A percentile compares a stretch with the other conserved stretches of the same genome.
Evolutionary conservation across 345 rosid species (phyloP).

Genomic region (Heritiera fomes): DNA sequence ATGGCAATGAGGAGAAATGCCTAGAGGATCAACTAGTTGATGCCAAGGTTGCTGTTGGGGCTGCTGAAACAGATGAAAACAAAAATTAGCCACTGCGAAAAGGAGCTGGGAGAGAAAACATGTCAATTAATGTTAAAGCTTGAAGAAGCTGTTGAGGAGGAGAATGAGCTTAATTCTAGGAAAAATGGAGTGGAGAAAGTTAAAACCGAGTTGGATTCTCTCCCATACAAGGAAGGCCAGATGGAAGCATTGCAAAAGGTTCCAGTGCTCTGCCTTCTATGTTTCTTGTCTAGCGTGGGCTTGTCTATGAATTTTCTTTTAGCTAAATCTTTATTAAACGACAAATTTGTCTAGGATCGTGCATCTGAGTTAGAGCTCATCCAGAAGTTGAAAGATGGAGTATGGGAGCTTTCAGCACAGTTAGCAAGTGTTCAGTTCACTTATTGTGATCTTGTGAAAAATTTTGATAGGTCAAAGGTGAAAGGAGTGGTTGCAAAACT

Average conservation of each 20-base stretch:
- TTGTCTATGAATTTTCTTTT: slow-evolving; percentile 26
- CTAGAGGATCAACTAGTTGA: slow-evolving; percentile 93
- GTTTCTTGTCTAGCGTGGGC: slow-evolving; percentile 2
- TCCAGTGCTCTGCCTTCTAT: slow-evolving; percentile 21
- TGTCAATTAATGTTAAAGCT: slow-evolving; percentile 69
- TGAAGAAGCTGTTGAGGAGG: slow-evolving; percentile 75
- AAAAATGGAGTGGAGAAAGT: slow-evolving; percentile 65
- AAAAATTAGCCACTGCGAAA: slow-evolving; percentile 78
- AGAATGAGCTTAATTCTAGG: slow-evolving; percentile 70
- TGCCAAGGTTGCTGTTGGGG: slow-evolving; percentile 89
- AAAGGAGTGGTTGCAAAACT: slow-evolving; percentile 97
- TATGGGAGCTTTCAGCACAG: slow-evolving; percentile 68
- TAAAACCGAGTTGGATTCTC: slow-evolving; percentile 56
- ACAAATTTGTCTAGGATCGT: slow-evolving; percentile 56
- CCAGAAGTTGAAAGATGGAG: slow-evolving; percentile 80
- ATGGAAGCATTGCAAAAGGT: slow-evolving; percentile 94
- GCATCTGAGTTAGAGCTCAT: slow-evolving; percentile 61
- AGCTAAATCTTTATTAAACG: slow-evolving; percentile 13
- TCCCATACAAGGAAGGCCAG: slow-evolving; percentile 71
- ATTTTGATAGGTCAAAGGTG: slow-evolving; percentile 89
- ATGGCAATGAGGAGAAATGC: slow-evolving; percentile 93
- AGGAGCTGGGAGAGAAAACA: slow-evolving; percentile 79
- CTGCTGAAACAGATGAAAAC: slow-evolving; percentile 83
- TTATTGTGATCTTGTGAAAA: slow-evolving; percentile 78
- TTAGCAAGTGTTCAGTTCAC: slow-evolving; percentile 82